Evolutionary conservation across 495 filamentous ascomycete genomes (phyloP), one percentile per base, ranked within the genome.

Genomic region (Podospora pseudopauciseta): DNA sequence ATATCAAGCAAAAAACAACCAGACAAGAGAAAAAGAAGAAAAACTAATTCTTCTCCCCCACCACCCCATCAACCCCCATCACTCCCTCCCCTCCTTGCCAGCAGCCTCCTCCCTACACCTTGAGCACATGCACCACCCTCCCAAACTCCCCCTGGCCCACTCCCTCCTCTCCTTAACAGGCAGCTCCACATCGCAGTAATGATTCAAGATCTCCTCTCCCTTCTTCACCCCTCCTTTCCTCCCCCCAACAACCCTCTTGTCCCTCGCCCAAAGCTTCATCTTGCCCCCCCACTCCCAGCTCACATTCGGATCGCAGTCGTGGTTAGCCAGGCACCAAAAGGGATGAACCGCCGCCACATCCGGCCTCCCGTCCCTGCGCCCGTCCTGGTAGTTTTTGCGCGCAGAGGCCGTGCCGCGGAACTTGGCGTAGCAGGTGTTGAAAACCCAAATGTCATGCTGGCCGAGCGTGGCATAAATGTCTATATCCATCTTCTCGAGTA

Each of bases 241-340:
- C 65, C 68, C 74, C 23, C 77, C 71, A 64, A 76, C 75, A 18
- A 82, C 75, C 4, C 80, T 79, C 27, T 72, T 81, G 70, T 82
- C 77, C 32, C 76, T 75, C 58, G 78, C 83, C 77, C 68, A 80
- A 65, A 97, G 90, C 13, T 87, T 87, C 78, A 97, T 96, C 67
- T 87, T 88, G 0, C 92, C 93, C 23, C 90, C 90, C 90, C 94
- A 98, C 72, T 96, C 92, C 95, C 95, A 99, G 1, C 84, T 82
- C 60, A 97, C 92, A 79, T 96, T 97, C 13, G 95, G 95, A 76
- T 96, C 88, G 77, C 95, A 99, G 68, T 90, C 90, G 78, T 99
- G 96, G 68, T 99, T 99, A 16, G 94, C 94, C 53, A 87, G 78
- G 59, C 82, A 84, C 84, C 84, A 87, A 66, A 82, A 79, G 20